These are phyloP conservation scores for Coniosporium tulheliwenetii DNA, from an alignment of 2,329 filamentous ascomycete species.

Conservation along the genomic window DNA sequence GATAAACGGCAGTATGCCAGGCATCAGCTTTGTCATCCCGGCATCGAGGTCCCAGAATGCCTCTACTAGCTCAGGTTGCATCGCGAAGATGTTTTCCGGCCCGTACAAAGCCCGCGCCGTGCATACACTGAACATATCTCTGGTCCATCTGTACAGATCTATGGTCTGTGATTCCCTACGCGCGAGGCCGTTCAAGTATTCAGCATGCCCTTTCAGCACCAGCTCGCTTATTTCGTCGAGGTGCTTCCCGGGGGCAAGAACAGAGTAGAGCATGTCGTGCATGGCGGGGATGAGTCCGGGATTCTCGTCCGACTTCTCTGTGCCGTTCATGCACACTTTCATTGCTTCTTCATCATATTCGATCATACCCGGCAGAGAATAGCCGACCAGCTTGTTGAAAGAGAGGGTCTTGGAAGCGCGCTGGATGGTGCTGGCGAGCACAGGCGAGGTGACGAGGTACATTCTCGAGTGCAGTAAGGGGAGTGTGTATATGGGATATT, in stretches of 20 bases:
- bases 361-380: constrained; percentile 12
- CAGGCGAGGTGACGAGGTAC: constrained; percentile 28
- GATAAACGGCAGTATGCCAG: constrained; percentile 18
- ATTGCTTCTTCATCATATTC: neutral
- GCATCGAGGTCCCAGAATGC: constrained; percentile 28
- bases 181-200: constrained; percentile 12
- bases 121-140: constrained; percentile 22
- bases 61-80: constrained; percentile 18
- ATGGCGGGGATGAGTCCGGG: constrained; percentile 18
- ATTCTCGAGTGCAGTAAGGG: constrained; percentile 27
- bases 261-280: constrained; percentile 20
- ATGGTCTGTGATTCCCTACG: constrained; percentile 12
- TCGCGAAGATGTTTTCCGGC: constrained; percentile 24
- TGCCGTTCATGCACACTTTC: constrained; percentile 5
- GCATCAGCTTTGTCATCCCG: constrained; percentile 14
- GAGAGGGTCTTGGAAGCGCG: constrained; percentile 23
- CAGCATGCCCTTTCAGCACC: constrained; percentile 19
- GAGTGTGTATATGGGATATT: constrained; percentile 25
- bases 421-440: constrained; percentile 22
- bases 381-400: constrained; percentile 26
- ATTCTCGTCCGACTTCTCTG: constrained; percentile 11
- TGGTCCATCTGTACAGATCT: constrained; percentile 24
- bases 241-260: constrained; percentile 14
- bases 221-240: constrained; percentile 19
- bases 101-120: constrained; percentile 27